phyloP scores from a whole-genome alignment of 441 rosid genomes.

The Adansonia madagascariensis region DNA sequence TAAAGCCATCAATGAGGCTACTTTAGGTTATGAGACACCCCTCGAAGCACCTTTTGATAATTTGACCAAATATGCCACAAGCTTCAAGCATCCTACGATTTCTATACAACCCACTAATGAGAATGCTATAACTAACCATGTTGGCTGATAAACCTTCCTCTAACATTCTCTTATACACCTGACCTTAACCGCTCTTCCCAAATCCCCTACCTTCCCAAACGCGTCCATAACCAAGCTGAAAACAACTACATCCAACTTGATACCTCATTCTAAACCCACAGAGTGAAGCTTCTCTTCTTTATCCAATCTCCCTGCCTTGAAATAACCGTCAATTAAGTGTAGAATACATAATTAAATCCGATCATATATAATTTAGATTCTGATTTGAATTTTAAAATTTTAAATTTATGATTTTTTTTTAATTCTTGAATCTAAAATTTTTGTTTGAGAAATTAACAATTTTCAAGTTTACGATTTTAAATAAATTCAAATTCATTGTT shows the following conservation, averaged over 20 bases:
- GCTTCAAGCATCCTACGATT: constrained; percentile 40
- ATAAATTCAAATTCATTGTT: too few relatives aligned
- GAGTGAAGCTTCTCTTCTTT: constrained; percentile 42
- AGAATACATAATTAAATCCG: constrained; percentile 45
- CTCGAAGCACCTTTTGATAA: constrained; percentile 42
- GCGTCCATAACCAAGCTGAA: constrained; percentile 43
- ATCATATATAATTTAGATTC: constrained; percentile 16
- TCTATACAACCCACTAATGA: constrained; percentile 47
- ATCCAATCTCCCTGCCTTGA: constrained; percentile 43
- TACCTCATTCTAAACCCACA: constrained; percentile 30
- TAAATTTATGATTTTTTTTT: too few relatives aligned
- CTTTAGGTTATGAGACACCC: constrained; percentile 46
- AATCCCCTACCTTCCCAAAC: constrained; percentile 34
- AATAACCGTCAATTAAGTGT: constrained; percentile 42
- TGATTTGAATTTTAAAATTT: too few relatives aligned
- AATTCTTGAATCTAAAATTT: too few relatives aligned
- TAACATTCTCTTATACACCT: constrained; percentile 41
- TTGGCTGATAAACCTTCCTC: constrained; percentile 40
- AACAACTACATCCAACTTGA: constrained; percentile 43
- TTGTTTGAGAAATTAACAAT: too few relatives aligned
- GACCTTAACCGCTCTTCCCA: constrained; percentile 23
- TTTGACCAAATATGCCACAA: constrained; percentile 45
- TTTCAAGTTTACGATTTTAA: too few relatives aligned
- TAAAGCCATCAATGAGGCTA: constrained; percentile 51
- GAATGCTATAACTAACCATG: constrained; percentile 41